Conservation (phyloP, 768 basidiomycete genomes). For the Xerocomellus dryophilus region DNA sequence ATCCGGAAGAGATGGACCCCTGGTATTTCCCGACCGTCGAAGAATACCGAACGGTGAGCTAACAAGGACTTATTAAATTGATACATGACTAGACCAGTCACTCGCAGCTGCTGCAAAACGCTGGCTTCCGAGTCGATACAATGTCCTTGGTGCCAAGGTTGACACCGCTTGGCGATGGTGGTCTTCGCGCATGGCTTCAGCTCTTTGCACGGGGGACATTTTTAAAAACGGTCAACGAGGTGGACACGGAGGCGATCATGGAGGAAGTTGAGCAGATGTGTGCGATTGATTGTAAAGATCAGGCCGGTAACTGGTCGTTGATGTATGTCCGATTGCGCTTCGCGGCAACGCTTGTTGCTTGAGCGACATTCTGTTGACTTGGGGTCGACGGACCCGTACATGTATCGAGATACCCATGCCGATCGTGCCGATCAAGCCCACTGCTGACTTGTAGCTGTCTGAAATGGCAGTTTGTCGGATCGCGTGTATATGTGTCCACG, state of each 20-base stretch:
- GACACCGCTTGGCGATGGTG: conserved; percentile 49
- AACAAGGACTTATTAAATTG: background rate
- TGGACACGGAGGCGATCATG: conserved; percentile 58
- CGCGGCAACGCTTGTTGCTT: conserved; percentile 42
- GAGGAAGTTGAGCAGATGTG: conserved; percentile 58
- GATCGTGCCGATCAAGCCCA: conserved; percentile 8
- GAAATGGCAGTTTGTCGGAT: background rate
- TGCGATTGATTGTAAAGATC: conserved; percentile 54
- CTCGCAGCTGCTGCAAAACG: conserved; percentile 49
- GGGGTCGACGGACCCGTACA: background rate
- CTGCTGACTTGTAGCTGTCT: background rate
- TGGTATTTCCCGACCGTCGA: conserved; percentile 81
- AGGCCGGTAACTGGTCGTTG: conserved; percentile 61
- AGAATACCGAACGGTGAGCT: conserved; percentile 57
- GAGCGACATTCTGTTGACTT: conserved; percentile 14
- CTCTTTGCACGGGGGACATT: conserved; percentile 64
- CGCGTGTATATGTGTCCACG: background rate
- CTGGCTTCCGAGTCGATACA: conserved; percentile 54
- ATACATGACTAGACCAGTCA: background rate
- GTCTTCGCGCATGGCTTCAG: conserved; percentile 61
- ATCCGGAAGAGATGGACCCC: conserved; percentile 64
- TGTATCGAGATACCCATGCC: background rate
- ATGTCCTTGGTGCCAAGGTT: conserved; percentile 55
- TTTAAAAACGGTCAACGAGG: conserved; percentile 49
- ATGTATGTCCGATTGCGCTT: conserved; percentile 74